Percentiles rank a stretch among this genome's conserved stretches.
phyloP scores from a whole-genome alignment of 176 grass and related monocot species.

The Avena atlantica region DNA sequence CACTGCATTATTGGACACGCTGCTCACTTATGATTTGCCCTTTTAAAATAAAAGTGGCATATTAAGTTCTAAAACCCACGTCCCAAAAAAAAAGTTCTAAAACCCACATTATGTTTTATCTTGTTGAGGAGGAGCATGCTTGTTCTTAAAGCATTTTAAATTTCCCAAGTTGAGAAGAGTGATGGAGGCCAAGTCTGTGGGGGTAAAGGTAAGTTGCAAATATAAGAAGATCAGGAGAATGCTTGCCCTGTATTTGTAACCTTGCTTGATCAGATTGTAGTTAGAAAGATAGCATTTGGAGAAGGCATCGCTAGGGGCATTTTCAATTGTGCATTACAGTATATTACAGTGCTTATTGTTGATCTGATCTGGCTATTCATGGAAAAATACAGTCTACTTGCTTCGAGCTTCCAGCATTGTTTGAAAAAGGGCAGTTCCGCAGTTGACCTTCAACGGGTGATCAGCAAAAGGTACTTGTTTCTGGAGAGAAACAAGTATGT shows the following conservation, averaged over 20 bases:
- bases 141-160: no score
- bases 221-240: background rate
- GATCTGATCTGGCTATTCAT: background rate
- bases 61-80: no score
- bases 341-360: background rate
- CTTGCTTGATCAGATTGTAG: conserved; percentile 31
- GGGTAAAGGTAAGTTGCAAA: no score
- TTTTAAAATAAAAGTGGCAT: no score
- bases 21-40: no score
- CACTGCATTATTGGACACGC: background rate
- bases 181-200: no score
- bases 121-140: no score
- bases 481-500: background rate
- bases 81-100: no score
- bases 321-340: no score
- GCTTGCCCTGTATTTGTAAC: background rate
- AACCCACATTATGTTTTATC: no score
- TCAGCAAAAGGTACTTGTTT: background rate
- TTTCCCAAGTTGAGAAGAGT: no score
- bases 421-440: background rate
- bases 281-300: conserved; percentile 14
- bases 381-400: background rate
- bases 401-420: background rate
- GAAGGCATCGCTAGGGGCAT: conserved; percentile 38
- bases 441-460: conserved; percentile 5